These are phyloP conservation scores for Aspergillus chevalieri DNA, from an alignment of 2,329 filamentous ascomycete genomes.

Conservation along the genomic window DNA sequence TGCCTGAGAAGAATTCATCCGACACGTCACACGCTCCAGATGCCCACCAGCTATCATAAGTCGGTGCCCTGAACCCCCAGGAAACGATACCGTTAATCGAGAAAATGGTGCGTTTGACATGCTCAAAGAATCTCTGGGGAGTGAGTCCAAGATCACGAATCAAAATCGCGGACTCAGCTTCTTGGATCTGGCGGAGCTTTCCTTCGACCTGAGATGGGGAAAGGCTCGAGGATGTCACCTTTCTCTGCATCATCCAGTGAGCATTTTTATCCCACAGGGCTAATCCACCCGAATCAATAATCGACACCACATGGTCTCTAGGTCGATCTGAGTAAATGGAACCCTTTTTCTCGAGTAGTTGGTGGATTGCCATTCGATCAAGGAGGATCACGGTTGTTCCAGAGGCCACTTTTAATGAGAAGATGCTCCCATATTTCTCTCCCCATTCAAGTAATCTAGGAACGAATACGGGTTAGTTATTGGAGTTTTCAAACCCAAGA, in stretches of 20 bases:
- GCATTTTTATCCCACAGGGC: conserved; percentile 1
- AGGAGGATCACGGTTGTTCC: not conserved
- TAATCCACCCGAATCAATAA: conserved; percentile 1
- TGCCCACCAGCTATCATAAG: conserved; percentile 1
- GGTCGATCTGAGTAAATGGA: conserved; percentile 1
- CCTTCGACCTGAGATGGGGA: not conserved
- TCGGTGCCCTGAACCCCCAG: conserved; percentile 1
- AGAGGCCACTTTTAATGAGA: conserved; percentile 1
- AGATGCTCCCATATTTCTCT: not conserved
- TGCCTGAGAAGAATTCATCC: conserved; percentile 1
- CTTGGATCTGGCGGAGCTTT: not conserved
- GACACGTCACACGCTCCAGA: not conserved
- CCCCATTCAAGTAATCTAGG: not conserved
- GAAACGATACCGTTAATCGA: not conserved
- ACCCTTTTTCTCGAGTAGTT: conserved; percentile 1
- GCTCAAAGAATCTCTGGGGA: conserved; percentile 1
- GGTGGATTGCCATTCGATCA: not conserved
- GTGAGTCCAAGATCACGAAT: not conserved
- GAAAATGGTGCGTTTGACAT: not conserved
- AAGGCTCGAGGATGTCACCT: conserved; percentile 1
- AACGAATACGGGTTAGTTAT: not conserved
- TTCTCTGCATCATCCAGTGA: not conserved
- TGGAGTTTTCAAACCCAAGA: not conserved
- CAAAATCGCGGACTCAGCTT: not conserved
- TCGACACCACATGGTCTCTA: not conserved